phyloP scores from a whole-genome alignment of 2,329 filamentous ascomycete genomes.

The Mycogone perniciosa region DNA sequence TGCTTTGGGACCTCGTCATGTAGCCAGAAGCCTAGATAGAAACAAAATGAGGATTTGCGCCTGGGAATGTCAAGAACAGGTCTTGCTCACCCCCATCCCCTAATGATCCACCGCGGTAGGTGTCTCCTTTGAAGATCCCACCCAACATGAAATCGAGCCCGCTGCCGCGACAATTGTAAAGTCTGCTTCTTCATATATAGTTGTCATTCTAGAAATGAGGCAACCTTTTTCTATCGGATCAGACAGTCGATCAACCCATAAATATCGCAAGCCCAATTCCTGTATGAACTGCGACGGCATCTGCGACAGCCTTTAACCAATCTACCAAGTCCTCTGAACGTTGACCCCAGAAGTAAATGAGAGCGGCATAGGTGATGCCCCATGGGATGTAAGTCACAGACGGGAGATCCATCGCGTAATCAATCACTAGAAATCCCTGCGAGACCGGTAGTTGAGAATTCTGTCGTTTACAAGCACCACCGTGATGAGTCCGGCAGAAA shows the following conservation, averaged over 20 bases:
- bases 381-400: background rate
- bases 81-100: too few relatives aligned
- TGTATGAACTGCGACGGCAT: conserved; percentile 38
- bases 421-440: conserved; percentile 4
- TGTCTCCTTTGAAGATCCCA: conserved; percentile 6
- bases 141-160: conserved; percentile 4
- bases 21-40: too few relatives aligned
- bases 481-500: background rate
- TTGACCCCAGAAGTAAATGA: conserved; percentile 39
- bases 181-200: conserved; percentile 8
- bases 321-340: conserved; percentile 5
- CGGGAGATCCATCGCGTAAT: background rate
- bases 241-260: conserved; percentile 42
- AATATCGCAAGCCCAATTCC: conserved; percentile 35
- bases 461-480: background rate
- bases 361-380: conserved; percentile 29
- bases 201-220: conserved; percentile 8
- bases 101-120: background rate
- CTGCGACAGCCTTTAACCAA: conserved; percentile 30
- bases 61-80: too few relatives aligned
- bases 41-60: too few relatives aligned
- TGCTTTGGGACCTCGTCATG: too few relatives aligned
- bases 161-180: conserved; percentile 6
- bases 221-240: conserved; percentile 26
- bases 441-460: background rate